phyloP scores from a whole-genome alignment of 1,284 basidiomycete genomes.

The Omphalotus olearius region DNA sequence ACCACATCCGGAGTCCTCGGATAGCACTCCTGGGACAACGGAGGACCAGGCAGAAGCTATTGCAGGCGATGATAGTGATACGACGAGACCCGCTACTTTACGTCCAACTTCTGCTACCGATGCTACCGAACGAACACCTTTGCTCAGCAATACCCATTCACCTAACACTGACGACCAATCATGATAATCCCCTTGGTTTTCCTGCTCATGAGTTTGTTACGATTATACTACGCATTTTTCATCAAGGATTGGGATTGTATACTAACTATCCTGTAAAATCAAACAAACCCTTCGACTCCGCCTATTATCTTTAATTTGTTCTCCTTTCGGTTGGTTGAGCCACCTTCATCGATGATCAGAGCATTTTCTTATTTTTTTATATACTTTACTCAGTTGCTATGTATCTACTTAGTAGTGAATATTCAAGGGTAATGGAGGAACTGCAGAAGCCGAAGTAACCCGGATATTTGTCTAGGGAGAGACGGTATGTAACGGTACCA shows the following conservation, averaged over 20 bases:
- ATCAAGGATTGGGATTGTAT: neutral
- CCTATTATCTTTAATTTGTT: neutral
- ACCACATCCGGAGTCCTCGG: constrained; percentile 29
- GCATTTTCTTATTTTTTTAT: too few relatives aligned
- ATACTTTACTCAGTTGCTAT: too few relatives aligned
- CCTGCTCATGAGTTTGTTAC: neutral
- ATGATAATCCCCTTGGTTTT: neutral
- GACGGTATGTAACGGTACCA: too few relatives aligned
- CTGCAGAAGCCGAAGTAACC: too few relatives aligned
- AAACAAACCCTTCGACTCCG: neutral
- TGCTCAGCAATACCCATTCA: constrained; percentile 13
- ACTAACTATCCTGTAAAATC: constrained; percentile 1
- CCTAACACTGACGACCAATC: constrained; percentile 6
- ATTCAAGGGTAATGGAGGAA: too few relatives aligned
- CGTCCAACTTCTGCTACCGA: constrained; percentile 12
- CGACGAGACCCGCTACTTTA: neutral
- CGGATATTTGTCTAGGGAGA: too few relatives aligned
- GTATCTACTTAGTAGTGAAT: too few relatives aligned
- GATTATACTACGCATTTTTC: neutral
- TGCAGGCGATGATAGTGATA: neutral
- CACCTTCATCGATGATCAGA: too few relatives aligned
- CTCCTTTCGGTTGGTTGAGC: too few relatives aligned
- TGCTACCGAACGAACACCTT: constrained; percentile 20
- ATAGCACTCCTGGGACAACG: neutral
- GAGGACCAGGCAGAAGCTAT: neutral